A percentile compares a stretch with the other conserved stretches of the same genome.
Conservation (phyloP, 2,329 filamentous ascomycete species). For the Apiospora hydei region DNA sequence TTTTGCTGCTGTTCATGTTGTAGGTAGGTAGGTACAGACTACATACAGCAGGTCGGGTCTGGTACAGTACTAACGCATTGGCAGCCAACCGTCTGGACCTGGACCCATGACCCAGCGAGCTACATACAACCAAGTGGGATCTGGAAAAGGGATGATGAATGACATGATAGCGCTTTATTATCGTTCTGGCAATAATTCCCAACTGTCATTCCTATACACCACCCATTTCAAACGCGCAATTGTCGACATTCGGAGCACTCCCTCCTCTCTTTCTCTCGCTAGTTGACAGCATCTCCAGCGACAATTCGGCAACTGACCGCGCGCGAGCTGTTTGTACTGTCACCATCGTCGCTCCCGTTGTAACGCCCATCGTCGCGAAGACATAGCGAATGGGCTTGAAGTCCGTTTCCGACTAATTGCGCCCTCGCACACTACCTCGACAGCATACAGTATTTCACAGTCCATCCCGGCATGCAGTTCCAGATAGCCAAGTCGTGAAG, state of each 20-base stretch:
- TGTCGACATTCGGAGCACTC: background rate
- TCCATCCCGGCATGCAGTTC: background rate
- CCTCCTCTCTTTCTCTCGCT: background rate
- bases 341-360: background rate
- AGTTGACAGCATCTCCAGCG: background rate
- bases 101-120: constrained; percentile 13
- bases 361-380: background rate
- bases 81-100: background rate
- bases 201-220: constrained; percentile 9
- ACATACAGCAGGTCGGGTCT: background rate
- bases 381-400: background rate
- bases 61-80: constrained; percentile 1
- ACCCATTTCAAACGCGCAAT: background rate
- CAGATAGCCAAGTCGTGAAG: background rate
- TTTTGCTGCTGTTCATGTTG: no score
- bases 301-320: background rate
- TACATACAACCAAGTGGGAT: constrained; percentile 8
- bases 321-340: background rate
- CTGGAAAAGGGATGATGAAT: constrained; percentile 14
- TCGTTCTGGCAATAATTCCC: constrained; percentile 5
- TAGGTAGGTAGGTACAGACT: no score
- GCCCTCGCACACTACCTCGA: background rate
- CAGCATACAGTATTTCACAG: background rate
- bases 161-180: constrained; percentile 10
- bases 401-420: background rate